Percentiles rank a stretch among this genome's conserved stretches.
phyloP scores from a whole-genome alignment of 768 basidiomycete genomes.

The Lactifluus hygrophoroides region DNA sequence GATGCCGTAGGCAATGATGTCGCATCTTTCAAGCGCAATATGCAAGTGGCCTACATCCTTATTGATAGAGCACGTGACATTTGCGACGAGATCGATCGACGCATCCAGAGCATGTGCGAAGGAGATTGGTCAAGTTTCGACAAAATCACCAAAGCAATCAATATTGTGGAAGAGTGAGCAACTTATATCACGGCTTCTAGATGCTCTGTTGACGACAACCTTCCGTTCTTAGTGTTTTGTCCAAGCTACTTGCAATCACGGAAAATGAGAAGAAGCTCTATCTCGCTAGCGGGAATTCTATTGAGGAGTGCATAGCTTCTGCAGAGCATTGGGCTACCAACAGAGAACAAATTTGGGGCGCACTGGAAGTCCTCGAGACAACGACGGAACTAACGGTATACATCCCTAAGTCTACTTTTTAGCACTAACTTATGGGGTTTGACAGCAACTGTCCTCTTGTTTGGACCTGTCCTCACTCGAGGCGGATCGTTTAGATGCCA shows the following conservation, averaged over 20 bases:
- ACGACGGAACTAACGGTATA: neutral
- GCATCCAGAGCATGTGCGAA: slow-evolving; percentile 15
- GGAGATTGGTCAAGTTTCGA: slow-evolving; percentile 17
- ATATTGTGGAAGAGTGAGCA: slow-evolving; percentile 20
- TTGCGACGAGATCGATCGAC: slow-evolving; percentile 15
- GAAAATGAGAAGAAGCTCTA: slow-evolving; percentile 11
- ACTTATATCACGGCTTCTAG: too few species aligned
- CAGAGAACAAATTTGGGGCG: slow-evolving; percentile 2
- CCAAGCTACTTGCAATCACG: slow-evolving; percentile 1
- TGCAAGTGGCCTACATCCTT: slow-evolving; percentile 19
- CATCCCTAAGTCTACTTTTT: neutral
- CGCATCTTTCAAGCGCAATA: slow-evolving; percentile 16
- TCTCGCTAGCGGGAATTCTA: neutral
- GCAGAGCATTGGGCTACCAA: slow-evolving; percentile 11
- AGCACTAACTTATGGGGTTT: neutral
- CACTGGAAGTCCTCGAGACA: slow-evolving; percentile 7
- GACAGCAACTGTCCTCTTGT: neutral
- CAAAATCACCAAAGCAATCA: slow-evolving; percentile 17
- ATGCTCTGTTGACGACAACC: neutral
- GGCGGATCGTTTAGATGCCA: slow-evolving; percentile 1
- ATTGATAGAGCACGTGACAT: slow-evolving; percentile 19
- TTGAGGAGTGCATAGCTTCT: slow-evolving; percentile 7
- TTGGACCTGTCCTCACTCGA: neutral
- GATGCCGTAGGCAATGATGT: slow-evolving; percentile 15
- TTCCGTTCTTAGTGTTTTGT: neutral